Evolutionary conservation across 1,284 basidiomycete genomes (phyloP), one percentile per base, ranked within the genome.

Genomic region (Xerocomus nothofagi): DNA sequence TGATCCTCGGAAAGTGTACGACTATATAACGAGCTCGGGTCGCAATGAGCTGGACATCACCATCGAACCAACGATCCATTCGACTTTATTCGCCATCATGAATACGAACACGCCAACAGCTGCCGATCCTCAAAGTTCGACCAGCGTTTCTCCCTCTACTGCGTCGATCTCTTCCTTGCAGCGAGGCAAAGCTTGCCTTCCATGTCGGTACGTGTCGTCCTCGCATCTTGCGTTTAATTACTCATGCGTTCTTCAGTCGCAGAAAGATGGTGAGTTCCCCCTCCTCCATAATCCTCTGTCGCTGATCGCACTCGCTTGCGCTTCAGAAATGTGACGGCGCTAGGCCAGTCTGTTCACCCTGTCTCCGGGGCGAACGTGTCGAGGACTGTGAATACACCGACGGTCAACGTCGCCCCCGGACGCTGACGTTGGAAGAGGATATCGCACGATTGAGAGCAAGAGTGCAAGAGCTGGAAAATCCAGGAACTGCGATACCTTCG

Each of bases 351-450:
- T 75, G 73, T 43, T 58, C 62, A 3, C 70, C 67, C 36, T 75
- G 73, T 49, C 49, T 62, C 38, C 58, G 63, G 4, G 63, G 66
- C 2, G 67, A 70, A 23, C 61, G 71, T 10, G 53, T 54, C n/a
- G 67, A 68, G 1, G 75, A 74, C 34, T 75, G 73, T 54, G 71
- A 76, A 59, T 77, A 75, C 49, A 62, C 66, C 0, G 71, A 74
- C 38, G 65, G 63, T 12, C 60, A 59, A 29, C 61, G 59, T 11
- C 64, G 62, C n/a, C 58, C 72, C 0, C 65, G 71, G 12, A 72
- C 66, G 1, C 51, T 74, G 49, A 61, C 61, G 6, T 49, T 75
- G 23, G 71, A 75, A 56, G 71, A 73, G 3, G 69, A 71, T 10
- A 60, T 77, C 17, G 57, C 61, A 0, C 63, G 62, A 14, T 55